phyloP scores from a whole-genome alignment of 2,329 filamentous ascomycete genomes.

The Botrytis deweyae region DNA sequence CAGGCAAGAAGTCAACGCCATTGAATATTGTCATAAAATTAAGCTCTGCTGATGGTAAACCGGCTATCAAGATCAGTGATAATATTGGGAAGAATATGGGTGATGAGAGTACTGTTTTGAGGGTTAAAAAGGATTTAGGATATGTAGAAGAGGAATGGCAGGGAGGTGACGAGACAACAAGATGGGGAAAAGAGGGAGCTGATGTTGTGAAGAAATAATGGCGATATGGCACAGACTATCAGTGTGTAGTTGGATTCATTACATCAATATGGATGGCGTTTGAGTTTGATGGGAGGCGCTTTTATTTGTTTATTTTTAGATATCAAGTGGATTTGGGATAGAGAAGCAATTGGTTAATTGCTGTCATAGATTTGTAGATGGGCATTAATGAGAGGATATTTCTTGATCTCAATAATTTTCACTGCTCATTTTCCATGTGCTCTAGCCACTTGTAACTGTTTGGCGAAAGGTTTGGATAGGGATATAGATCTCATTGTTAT shows the following conservation, averaged over 20 bases:
- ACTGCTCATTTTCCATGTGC: background rate
- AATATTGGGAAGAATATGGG: constrained; percentile 93
- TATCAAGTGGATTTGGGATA: background rate
- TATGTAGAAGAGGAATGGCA: constrained; percentile 85
- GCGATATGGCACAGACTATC: background rate
- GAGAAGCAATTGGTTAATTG: background rate
- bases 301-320: background rate
- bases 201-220: constrained; percentile 22
- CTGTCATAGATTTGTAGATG: background rate
- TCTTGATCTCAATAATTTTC: background rate
- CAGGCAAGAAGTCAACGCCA: constrained; percentile 79
- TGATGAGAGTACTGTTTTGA: constrained; percentile 71
- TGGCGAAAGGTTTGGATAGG: background rate
- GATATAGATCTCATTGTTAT: background rate
- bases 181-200: constrained; percentile 66
- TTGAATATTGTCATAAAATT: constrained; percentile 99
- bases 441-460: background rate
- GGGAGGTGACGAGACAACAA: constrained; percentile 76
- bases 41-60: constrained; percentile 74
- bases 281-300: background rate
- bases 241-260: background rate
- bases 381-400: background rate
- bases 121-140: constrained; percentile 81
- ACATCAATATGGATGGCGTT: background rate
- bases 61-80: constrained; percentile 88